A percentile compares a stretch with the other conserved stretches of the same genome.
phyloP scores from a whole-genome alignment of 768 basidiomycete species.

The Psilocybe subaeruginosa region DNA sequence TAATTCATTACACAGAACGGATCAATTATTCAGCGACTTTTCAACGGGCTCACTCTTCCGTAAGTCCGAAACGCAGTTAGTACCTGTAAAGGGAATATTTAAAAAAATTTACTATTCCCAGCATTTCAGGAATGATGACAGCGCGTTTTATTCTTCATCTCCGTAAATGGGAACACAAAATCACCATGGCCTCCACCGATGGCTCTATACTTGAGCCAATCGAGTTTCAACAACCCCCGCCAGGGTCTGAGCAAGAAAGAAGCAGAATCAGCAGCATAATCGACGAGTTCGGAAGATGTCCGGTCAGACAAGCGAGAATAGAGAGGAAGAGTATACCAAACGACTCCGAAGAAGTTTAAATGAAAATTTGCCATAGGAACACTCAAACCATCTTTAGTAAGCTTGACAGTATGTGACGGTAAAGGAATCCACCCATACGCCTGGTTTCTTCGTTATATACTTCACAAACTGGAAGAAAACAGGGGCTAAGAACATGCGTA shows the following conservation, averaged over 20 bases:
- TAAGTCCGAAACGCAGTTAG: background rate
- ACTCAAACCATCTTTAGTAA: too few species aligned
- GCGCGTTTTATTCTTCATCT: slow-evolving; percentile 7
- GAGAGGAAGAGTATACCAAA: background rate
- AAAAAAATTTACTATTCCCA: background rate
- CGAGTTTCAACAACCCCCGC: background rate
- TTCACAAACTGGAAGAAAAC: slow-evolving; percentile 13
- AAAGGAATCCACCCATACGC: slow-evolving; percentile 10
- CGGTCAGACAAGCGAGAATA: background rate
- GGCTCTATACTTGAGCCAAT: background rate
- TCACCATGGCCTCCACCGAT: background rate
- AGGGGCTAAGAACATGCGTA: background rate
- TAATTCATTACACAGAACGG: background rate
- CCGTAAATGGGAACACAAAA: background rate
- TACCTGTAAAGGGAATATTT: too few species aligned
- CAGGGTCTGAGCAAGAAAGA: too few species aligned
- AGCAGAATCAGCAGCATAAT: background rate
- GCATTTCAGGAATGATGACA: slow-evolving; percentile 1
- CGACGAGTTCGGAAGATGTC: background rate
- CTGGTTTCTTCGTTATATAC: slow-evolving; percentile 9
- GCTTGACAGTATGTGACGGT: too few species aligned
- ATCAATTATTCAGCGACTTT: background rate
- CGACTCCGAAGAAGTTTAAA: too few species aligned
- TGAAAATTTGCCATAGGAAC: too few species aligned
- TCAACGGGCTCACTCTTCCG: background rate